Percentiles rank a stretch among this genome's conserved stretches.
These are phyloP conservation scores for Cyclocybe aegerita DNA, from an alignment of 768 basidiomycete genomes.

Conservation along the genomic window DNA sequence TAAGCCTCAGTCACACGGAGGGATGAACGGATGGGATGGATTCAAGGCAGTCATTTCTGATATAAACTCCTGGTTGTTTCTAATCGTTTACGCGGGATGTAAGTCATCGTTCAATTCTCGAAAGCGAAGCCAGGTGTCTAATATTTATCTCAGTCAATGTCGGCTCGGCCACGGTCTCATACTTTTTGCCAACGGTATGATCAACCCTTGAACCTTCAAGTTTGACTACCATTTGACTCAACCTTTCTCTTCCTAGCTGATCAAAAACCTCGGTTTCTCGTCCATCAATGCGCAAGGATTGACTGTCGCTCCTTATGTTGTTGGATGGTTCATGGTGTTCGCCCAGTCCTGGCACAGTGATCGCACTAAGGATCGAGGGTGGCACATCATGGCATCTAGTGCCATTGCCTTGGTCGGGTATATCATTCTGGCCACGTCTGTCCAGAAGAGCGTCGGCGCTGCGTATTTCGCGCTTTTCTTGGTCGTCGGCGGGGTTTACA, in stretches of 20 bases:
- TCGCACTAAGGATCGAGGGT: constrained; percentile 51
- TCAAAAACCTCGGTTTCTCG: constrained; percentile 54
- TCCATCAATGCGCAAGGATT: constrained; percentile 58
- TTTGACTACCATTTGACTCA: background rate
- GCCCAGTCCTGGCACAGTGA: constrained; percentile 58
- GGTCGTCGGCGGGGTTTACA: constrained; percentile 53
- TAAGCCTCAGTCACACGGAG: constrained; percentile 56
- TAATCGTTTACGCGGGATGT: constrained; percentile 55
- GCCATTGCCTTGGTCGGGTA: constrained; percentile 50
- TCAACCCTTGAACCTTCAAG: background rate
- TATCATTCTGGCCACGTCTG: constrained; percentile 50
- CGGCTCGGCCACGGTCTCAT: constrained; percentile 54
- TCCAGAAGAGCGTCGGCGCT: constrained; percentile 50
- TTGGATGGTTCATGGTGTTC: constrained; percentile 56
- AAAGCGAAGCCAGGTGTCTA: background rate
- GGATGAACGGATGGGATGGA: constrained; percentile 59
- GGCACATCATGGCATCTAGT: constrained; percentile 52
- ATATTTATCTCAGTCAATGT: constrained; percentile 42
- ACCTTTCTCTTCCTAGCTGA: constrained; percentile 34
- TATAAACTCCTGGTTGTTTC: constrained; percentile 51
- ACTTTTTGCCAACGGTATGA: constrained; percentile 54
- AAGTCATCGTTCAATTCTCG: constrained; percentile 11
- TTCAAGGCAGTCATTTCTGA: constrained; percentile 53
- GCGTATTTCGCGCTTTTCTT: constrained; percentile 60
- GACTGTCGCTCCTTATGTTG: constrained; percentile 55